Evolutionary conservation across 768 basidiomycete genomes (phyloP).

Genomic region (Peribolospora baueri): DNA sequence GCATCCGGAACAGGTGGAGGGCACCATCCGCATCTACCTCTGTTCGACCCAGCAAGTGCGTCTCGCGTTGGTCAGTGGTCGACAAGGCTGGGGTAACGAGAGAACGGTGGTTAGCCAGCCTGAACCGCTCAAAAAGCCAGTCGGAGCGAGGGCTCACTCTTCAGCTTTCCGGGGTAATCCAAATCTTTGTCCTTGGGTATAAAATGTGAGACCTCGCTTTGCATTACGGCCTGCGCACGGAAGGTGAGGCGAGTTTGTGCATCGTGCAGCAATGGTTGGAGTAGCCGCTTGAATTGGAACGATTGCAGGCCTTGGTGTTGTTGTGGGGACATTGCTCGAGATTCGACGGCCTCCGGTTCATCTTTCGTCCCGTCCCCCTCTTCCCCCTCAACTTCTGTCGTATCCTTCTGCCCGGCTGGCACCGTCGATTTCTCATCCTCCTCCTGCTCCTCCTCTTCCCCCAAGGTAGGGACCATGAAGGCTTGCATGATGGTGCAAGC

Average conservation of each 20-base stretch:
- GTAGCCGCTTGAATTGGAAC: conserved; percentile 53
- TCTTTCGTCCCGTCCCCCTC: neutral
- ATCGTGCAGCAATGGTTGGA: conserved; percentile 80
- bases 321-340: neutral
- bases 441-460: conserved; percentile 19
- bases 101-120: too few species aligned
- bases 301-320: neutral
- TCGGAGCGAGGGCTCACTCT: conserved; percentile 26
- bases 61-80: conserved; percentile 1
- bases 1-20: conserved; percentile 33
- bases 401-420: neutral
- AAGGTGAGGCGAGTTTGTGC: conserved; percentile 89
- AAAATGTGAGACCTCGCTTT: conserved; percentile 67
- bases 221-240: conserved; percentile 77
- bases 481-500: conserved; percentile 92
- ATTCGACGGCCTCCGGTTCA: neutral
- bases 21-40: neutral
- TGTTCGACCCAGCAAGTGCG: conserved; percentile 1
- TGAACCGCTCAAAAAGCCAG: too few species aligned
- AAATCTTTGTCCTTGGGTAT: conserved; percentile 52
- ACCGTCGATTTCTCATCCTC: conserved; percentile 6
- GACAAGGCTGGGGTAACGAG: neutral
- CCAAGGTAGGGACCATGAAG: conserved; percentile 43
- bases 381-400: neutral
- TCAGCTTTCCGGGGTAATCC: conserved; percentile 60